Base-by-base conservation (phyloP, 2,329 filamentous ascomycete genomes). In the Daldinia eschscholtzii region DNA sequence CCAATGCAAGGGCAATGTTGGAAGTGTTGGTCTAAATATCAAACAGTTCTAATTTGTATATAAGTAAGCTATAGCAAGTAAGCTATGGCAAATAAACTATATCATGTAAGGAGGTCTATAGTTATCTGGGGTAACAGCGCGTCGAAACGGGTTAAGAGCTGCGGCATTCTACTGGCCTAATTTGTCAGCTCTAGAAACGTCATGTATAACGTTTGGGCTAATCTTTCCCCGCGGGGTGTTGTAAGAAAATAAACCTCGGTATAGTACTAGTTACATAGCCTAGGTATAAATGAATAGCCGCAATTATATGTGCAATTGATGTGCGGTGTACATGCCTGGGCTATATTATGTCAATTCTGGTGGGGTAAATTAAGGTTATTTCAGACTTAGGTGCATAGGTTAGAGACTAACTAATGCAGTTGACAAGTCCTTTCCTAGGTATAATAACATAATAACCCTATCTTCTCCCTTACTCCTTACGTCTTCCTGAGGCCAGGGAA, bases 191-290 rank as follows among this genome's bases (percentile, higher is more conserved):
- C 23, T 20, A 12, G 12, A 28, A 28, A 61, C 55, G 57, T 61
- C 56, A 61, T 69, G 23, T 53, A 46, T 42, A 13, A n/a, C 20
- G 9, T 46, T 48, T 62, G 66, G 66, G 62, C 55, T 57, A 66
- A 69, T 57, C 61, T 69, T 53, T 58, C 67, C 67, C 63, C 67
- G 67, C 63, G 63, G 15, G n/a, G n/a, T 52, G n/a, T 15, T 35
- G 53, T 65, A 41, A 10, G 5, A 35, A 35, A 35, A 35, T 2
- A 26, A 42, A 60, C 67, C 67, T 66, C 52, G 57, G 58, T 57
- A 64, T 28, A 46, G 12, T 58, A 15, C 44, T 48, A 20, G 30
- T 18, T 55, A 55, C 18, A 3, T 35, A 55, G 33, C 33, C 33
- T 35, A 35, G 26, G 46, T 33, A 50, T 50, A 30, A 50, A 50